A percentile compares a stretch with the other conserved stretches of the same genome.
Evolutionary conservation across 768 basidiomycete genomes (phyloP).

Genomic region (Lentinula guzmanii): DNA sequence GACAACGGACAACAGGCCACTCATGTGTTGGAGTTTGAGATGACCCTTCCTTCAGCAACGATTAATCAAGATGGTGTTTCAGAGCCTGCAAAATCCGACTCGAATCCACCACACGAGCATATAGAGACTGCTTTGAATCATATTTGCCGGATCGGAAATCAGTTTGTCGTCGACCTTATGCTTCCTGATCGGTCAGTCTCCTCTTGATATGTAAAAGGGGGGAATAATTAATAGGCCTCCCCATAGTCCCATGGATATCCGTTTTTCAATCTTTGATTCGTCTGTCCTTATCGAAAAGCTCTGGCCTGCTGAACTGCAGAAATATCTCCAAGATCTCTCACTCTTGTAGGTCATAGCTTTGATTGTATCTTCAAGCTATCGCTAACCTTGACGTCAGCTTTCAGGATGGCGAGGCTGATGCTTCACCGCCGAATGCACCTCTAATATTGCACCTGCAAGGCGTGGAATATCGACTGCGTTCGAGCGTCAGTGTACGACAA

Average conservation of each 20-base stretch:
- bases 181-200: conserved; percentile 50
- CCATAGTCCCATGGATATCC: conserved; percentile 54
- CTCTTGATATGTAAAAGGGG: background rate
- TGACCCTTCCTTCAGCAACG: conserved; percentile 18
- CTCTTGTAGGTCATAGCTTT: conserved; percentile 32
- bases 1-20: background rate
- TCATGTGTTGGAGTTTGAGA: conserved; percentile 32
- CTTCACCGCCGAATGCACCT: conserved; percentile 42
- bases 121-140: conserved; percentile 8
- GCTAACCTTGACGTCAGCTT: conserved; percentile 23
- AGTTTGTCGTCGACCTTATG: conserved; percentile 40
- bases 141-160: conserved; percentile 29
- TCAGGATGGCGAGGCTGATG: conserved; percentile 17
- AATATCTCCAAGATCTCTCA: conserved; percentile 33
- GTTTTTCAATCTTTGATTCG: conserved; percentile 35
- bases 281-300: conserved; percentile 17
- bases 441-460: conserved; percentile 30
- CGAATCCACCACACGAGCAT: background rate
- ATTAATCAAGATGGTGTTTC: background rate
- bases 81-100: background rate
- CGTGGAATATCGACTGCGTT: conserved; percentile 38
- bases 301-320: conserved; percentile 35
- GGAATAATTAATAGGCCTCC: background rate
- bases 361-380: background rate
- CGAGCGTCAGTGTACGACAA: conserved; percentile 43